These are phyloP conservation scores for Gomphus bonarii DNA, from an alignment of 1,284 basidiomycete genomes.

Conservation along the genomic window DNA sequence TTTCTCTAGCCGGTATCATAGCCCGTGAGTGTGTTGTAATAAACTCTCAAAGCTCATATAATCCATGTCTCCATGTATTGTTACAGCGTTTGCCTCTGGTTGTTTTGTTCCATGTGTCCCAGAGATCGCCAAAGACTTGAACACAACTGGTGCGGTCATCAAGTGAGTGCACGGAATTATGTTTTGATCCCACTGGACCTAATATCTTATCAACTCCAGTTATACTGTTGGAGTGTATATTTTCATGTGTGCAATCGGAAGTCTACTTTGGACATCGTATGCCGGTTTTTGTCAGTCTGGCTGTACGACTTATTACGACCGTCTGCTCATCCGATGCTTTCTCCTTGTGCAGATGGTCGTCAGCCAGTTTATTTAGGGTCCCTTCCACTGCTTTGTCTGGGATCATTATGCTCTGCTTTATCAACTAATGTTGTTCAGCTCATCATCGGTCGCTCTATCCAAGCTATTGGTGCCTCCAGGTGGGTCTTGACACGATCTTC, in stretches of 20 bases:
- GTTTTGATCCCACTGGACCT: background rate
- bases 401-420: constrained; percentile 27
- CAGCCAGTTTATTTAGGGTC: constrained; percentile 26
- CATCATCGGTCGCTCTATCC: constrained; percentile 8
- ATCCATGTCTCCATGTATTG: background rate
- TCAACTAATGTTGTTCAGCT: constrained; percentile 10
- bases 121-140: constrained; percentile 27
- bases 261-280: constrained; percentile 28
- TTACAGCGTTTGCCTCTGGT: constrained; percentile 28
- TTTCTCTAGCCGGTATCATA: constrained; percentile 41
- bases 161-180: constrained; percentile 12
- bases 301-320: background rate
- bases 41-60: background rate
- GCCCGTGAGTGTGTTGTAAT: constrained; percentile 26
- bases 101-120: constrained; percentile 35
- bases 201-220: constrained; percentile 2
- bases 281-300: constrained; percentile 21
- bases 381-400: constrained; percentile 30
- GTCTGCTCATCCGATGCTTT: background rate
- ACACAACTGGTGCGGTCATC: constrained; percentile 24
- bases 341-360: constrained; percentile 20
- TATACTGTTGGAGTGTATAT: constrained; percentile 23
- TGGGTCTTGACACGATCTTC: background rate
- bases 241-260: constrained; percentile 14
- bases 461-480: constrained; percentile 4